Evolutionary conservation across 495 filamentous ascomycete species (phyloP).

Genomic region (Hypoxylon lienhwacheense): DNA sequence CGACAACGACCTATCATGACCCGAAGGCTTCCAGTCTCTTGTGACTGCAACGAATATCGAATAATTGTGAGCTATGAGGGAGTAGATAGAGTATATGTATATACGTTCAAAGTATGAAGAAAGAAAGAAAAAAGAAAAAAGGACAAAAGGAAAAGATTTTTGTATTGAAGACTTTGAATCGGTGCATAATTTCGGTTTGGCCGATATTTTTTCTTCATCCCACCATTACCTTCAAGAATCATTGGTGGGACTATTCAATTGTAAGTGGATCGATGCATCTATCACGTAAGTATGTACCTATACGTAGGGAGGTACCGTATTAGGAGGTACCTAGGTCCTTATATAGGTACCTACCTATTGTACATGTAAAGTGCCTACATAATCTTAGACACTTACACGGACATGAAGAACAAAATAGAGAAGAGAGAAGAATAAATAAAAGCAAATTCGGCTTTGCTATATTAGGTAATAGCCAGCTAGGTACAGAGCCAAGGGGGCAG

Average conservation of each 20-base stretch:
- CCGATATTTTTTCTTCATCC: background rate
- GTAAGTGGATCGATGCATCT: no score
- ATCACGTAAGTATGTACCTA: background rate
- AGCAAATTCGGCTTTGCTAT: no score
- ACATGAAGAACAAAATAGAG: background rate
- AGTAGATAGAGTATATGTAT: background rate
- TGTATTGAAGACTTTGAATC: no score
- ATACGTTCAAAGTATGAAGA: no score
- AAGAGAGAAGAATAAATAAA: no score
- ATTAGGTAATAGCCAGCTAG: no score
- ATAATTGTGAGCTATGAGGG: background rate
- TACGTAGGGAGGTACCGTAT: background rate
- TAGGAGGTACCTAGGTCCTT: background rate
- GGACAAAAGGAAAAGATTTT: no score
- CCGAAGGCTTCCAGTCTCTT: background rate
- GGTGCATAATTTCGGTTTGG: conserved; percentile 7
- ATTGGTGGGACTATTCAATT: background rate
- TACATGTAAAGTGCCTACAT: no score
- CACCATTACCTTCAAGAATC: background rate
- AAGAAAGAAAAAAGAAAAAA: no score
- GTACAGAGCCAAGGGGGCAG: no score
- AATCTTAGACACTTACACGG: no score
- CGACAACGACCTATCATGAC: conserved; percentile 30
- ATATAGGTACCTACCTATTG: background rate
- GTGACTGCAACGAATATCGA: background rate